Evolutionary conservation across 2,329 filamentous ascomycete genomes (phyloP), one percentile per base, ranked within the genome.

Genomic region (Graphiopsis chlorocephala): DNA sequence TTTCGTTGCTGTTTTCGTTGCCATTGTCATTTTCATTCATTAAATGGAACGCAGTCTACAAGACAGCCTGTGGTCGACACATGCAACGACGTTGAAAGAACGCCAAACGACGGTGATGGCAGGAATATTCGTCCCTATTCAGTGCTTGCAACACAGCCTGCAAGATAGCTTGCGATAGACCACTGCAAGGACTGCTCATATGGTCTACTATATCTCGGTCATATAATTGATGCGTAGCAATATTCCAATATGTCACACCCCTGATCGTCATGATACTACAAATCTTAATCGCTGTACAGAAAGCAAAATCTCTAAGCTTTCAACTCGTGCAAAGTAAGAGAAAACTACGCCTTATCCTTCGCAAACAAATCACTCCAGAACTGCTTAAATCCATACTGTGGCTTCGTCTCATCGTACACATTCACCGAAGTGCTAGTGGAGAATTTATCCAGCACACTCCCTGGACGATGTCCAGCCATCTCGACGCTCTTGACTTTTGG

Each of bases 371-470:
- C 94, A 71, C 86, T 86, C 93, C 92, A 97, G 79, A 97, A 91
- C 76, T 98, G 88, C 74, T 85, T 90, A 67, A 97, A 87, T 7
- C 95, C 94, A 78, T 97, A 98, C 63, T 90, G 86, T 62, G 89
- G 87, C 64, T 85, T 84, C 66, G 85, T 85, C 65, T 90, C 90
- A 72, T 97, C 93, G 72, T 91, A 86, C 8, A 97, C 85, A 59
- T 83, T 84, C 12, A 83, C 85, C 17, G 82, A 82, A 15, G 81
- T 42, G 67, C 78, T 78, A 56, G 82, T 80, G 2, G 80, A 81
- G 33, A 96, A 82, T 23, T 83, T 83, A 33, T 88, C 87, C 68
- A 94, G 73, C 1, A 94, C 78, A 1, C 86, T 83, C 4, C 80
- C 81, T 20, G 81, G 73, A 59, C 74, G 75, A 61, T 81, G 76